These are phyloP conservation scores for Chimonanthus salicifolius DNA, from an alignment of 164 flowering plant genomes.

Conservation along the genomic window DNA sequence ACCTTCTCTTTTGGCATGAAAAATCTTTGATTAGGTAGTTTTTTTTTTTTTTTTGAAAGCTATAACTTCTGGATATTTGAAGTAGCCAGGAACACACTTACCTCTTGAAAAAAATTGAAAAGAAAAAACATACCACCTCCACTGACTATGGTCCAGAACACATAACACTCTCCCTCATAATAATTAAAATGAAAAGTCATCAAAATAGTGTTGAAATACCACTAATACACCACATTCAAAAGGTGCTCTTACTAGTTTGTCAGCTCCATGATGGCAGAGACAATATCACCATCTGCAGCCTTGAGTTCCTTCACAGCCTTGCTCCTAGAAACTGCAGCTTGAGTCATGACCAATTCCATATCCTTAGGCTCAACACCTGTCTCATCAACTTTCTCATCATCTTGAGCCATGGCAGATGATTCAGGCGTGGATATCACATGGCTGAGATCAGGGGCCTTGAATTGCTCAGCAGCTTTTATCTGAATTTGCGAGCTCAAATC, in stretches of 20 bases:
- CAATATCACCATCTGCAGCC: constrained; percentile 36
- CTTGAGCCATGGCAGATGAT: not conserved
- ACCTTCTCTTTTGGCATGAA: not conserved
- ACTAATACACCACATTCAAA: not conserved
- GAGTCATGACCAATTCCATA: constrained; percentile 36
- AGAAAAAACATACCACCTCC: no score
- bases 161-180: no score
- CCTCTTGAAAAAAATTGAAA: no score
- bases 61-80: no score
- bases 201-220: no score
- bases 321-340: constrained; percentile 31
- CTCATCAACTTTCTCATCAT: constrained; percentile 33
- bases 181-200: no score
- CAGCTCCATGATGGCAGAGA: constrained; percentile 35
- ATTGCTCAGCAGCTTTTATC: constrained; percentile 30
- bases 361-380: constrained; percentile 35
- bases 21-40: not conserved
- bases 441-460: constrained; percentile 7
- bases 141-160: no score
- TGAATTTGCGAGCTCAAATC: constrained; percentile 28
- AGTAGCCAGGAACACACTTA: no score
- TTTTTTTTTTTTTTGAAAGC: no score
- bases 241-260: constrained; percentile 16
- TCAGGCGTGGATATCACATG: constrained; percentile 26
- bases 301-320: constrained; percentile 34